Conservation (phyloP, 2,329 filamentous ascomycete genomes). For the Phaeosphaeria sp. region DNA sequence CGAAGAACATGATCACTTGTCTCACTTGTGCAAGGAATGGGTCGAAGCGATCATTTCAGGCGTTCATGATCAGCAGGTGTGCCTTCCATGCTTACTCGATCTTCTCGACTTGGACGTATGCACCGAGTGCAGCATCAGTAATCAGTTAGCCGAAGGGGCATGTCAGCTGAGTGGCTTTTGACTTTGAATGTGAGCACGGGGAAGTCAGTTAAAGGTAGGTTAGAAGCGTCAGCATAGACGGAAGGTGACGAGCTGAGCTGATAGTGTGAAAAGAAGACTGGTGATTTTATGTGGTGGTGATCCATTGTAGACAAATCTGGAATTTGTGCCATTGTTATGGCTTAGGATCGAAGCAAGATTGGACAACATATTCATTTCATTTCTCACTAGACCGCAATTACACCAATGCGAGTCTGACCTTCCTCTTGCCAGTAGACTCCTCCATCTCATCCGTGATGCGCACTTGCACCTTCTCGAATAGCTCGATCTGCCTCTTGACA, state of each 20-base stretch:
- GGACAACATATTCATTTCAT: not conserved
- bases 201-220: not conserved
- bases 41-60: not conserved
- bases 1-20: not conserved
- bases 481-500: conserved; percentile 69
- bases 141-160: not conserved
- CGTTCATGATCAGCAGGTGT: too few relatives aligned
- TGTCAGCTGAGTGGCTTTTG: not conserved
- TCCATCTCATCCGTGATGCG: conserved; percentile 92
- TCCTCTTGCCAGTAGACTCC: conserved; percentile 93
- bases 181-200: not conserved
- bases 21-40: not conserved
- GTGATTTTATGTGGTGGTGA: too few relatives aligned
- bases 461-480: conserved; percentile 92
- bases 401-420: conserved; percentile 72
- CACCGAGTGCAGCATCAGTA: not conserved
- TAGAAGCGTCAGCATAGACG: not conserved
- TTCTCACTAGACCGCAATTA: conserved; percentile 22
- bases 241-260: not conserved
- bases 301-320: too few relatives aligned
- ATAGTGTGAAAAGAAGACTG: not conserved
- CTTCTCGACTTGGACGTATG: not conserved
- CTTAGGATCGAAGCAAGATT: too few relatives aligned
- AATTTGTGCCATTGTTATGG: too few relatives aligned
- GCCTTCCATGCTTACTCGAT: not conserved